A percentile compares a stretch with the other conserved stretches of the same genome.
Evolutionary conservation across 2,329 filamentous ascomycete species (phyloP).

Genomic region (Orbilia quercus): DNA sequence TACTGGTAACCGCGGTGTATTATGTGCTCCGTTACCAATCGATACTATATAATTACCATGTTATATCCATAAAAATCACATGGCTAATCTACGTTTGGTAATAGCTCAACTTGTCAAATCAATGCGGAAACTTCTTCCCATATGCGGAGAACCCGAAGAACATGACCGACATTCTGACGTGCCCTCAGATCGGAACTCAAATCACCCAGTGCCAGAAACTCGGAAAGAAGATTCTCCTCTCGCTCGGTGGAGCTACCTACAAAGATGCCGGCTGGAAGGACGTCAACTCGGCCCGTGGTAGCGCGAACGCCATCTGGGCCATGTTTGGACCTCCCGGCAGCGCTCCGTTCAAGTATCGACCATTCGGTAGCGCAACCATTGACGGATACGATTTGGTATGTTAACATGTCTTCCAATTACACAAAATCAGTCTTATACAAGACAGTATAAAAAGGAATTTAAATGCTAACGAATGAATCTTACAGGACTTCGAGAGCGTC

Average conservation of each 20-base stretch:
- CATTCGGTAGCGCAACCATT: constrained; percentile 74
- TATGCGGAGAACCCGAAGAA: constrained; percentile 32
- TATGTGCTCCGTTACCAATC: not conserved
- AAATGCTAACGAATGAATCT: not conserved
- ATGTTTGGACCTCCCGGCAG: constrained; percentile 70
- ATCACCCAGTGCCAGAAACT: constrained; percentile 69
- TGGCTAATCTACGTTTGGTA: constrained; percentile 13
- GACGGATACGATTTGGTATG: constrained; percentile 77
- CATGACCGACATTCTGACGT: constrained; percentile 37
- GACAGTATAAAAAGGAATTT: not conserved
- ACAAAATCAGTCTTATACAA: not conserved
- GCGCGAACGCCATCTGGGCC: constrained; percentile 74
- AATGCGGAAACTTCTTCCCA: constrained; percentile 34
- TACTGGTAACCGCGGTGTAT: not conserved
- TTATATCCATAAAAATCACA: constrained; percentile 11
- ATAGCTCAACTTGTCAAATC: constrained; percentile 52
- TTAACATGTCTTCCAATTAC: not conserved
- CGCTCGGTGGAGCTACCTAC: constrained; percentile 77
- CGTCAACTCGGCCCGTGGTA: constrained; percentile 67
- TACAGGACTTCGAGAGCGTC: constrained; percentile 46
- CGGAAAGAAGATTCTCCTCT: constrained; percentile 78
- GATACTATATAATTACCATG: not conserved
- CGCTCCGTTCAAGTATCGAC: constrained; percentile 68
- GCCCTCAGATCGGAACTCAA: constrained; percentile 44
- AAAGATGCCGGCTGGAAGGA: constrained; percentile 66